Evolutionary conservation across 2,329 filamentous ascomycete genomes (phyloP).

Genomic region (Monilinia vaccinii-corymbosi): DNA sequence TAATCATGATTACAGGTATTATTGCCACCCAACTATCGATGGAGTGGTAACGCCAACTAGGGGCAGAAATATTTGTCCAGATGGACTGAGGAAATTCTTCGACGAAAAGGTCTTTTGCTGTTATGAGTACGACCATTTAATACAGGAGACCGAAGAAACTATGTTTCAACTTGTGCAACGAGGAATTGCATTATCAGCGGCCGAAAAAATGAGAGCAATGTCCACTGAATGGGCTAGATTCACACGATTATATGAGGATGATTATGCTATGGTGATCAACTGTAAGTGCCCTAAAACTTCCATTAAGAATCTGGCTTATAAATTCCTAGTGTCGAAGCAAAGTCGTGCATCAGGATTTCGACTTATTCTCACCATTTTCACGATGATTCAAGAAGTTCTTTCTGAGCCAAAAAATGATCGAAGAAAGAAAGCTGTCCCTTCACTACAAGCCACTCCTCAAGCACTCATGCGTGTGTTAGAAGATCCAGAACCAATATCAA

Average conservation of each 20-base stretch:
- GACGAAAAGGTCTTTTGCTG: conserved; percentile 33
- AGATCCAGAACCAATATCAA: conserved; percentile 23
- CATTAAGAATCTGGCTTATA: not conserved
- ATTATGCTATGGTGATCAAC: conserved; percentile 33
- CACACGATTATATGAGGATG: conserved; percentile 34
- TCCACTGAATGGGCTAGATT: conserved; percentile 38
- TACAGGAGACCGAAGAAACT: conserved; percentile 36
- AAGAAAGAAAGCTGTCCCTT: conserved; percentile 16
- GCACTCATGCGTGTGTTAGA: conserved; percentile 28
- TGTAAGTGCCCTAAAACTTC: conserved; percentile 20
- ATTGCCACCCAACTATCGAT: conserved; percentile 23
- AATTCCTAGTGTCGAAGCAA: conserved; percentile 27
- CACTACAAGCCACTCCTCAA: conserved; percentile 26
- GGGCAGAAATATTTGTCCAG: conserved; percentile 30
- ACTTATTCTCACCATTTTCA: conserved; percentile 30
- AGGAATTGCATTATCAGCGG: conserved; percentile 35
- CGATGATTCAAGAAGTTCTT: conserved; percentile 29
- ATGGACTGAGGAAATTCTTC: conserved; percentile 32
- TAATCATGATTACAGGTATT: conserved; percentile 20
- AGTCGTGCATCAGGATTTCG: conserved; percentile 30
- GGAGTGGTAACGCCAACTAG: conserved; percentile 16
- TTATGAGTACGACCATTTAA: conserved; percentile 35
- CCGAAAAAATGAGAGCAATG: conserved; percentile 38
- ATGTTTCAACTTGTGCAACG: conserved; percentile 40
- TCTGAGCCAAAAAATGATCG: conserved; percentile 7